A percentile compares a stretch with the other conserved stretches of the same genome.
Evolutionary conservation across 768 basidiomycete genomes (phyloP).

Genomic region (Kwoniella heveanensis): DNA sequence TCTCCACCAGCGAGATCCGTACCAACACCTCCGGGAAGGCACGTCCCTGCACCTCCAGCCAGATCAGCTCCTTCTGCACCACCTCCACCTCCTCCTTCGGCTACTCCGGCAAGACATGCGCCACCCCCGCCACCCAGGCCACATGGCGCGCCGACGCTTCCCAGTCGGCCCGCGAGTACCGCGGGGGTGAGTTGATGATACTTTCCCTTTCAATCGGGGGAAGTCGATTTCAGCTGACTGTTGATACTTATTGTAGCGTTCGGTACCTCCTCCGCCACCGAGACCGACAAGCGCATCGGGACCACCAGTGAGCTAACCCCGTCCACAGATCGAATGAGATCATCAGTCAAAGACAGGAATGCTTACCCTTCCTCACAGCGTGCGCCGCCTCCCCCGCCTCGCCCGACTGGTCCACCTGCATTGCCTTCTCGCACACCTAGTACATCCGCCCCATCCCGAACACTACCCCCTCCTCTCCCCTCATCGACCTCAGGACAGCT

Average conservation of each 20-base stretch:
- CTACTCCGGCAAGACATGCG: slow-evolving; percentile 15
- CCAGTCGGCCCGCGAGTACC: slow-evolving; percentile 20
- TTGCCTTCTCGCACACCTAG: slow-evolving; percentile 51
- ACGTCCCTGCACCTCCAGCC: slow-evolving; percentile 41
- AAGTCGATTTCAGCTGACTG: not conserved
- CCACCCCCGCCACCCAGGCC: slow-evolving; percentile 25
- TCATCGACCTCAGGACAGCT: slow-evolving; percentile 10
- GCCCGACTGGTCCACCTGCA: slow-evolving; percentile 33
- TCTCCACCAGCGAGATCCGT: slow-evolving; percentile 22
- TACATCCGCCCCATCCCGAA: slow-evolving; percentile 35
- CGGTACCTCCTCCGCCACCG: slow-evolving; percentile 2
- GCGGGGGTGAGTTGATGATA: slow-evolving; percentile 23
- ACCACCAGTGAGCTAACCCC: slow-evolving; percentile 14
- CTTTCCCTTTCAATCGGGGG: too few relatives aligned
- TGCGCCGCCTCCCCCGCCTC: slow-evolving; percentile 40
- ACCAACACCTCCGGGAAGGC: slow-evolving; percentile 44
- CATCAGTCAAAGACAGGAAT: too few relatives aligned
- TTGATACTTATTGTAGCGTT: not conserved
- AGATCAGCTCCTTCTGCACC: slow-evolving; percentile 27
- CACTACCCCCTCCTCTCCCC: slow-evolving; percentile 32
- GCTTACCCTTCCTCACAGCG: slow-evolving; percentile 12
- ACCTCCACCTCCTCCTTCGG: slow-evolving; percentile 22
- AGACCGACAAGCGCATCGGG: slow-evolving; percentile 16
- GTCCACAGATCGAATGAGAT: not conserved
- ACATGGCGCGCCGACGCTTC: slow-evolving; percentile 20